phyloP scores from a whole-genome alignment of 768 basidiomycete species.

The Kwoniella newhampshirensis region DNA sequence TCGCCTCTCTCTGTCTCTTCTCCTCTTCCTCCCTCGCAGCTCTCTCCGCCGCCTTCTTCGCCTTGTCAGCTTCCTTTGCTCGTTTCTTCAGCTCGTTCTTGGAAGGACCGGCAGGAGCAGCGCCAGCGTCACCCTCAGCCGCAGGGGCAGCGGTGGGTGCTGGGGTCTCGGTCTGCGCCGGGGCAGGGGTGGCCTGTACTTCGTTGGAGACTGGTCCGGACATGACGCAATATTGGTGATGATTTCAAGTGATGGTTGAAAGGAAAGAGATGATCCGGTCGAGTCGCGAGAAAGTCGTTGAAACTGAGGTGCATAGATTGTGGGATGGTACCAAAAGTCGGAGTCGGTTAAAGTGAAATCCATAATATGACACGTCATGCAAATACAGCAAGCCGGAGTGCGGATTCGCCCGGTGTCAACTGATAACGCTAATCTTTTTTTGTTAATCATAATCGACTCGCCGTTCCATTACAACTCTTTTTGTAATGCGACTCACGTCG shows the following conservation, averaged over 20 bases:
- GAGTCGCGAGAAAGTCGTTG: too few relatives aligned
- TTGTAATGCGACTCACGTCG: too few relatives aligned
- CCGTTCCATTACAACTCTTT: too few relatives aligned
- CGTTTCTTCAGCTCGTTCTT: conserved; percentile 90
- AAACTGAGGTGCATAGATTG: too few relatives aligned
- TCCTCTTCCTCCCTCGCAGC: conserved; percentile 75
- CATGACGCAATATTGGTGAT: conserved; percentile 10
- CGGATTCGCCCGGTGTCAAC: too few relatives aligned
- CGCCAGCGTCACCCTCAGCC: conserved; percentile 26
- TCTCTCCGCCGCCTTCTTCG: conserved; percentile 80
- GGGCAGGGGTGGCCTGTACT: not conserved
- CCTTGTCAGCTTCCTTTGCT: conserved; percentile 86
- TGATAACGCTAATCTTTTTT: too few relatives aligned
- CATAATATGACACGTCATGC: too few relatives aligned
- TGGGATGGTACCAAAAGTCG: too few relatives aligned
- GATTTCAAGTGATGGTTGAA: not conserved
- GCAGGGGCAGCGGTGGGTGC: conserved; percentile 1
- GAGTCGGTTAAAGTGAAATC: too few relatives aligned
- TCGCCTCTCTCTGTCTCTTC: conserved; percentile 59
- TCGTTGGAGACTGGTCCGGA: conserved; percentile 19
- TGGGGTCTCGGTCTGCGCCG: conserved; percentile 5
- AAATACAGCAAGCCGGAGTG: too few relatives aligned
- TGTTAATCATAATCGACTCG: too few relatives aligned
- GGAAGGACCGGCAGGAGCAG: conserved; percentile 58
- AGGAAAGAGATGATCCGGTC: too few relatives aligned